Base-by-base conservation (phyloP, 768 basidiomycete genomes). In the Lentinula boryana region DNA sequence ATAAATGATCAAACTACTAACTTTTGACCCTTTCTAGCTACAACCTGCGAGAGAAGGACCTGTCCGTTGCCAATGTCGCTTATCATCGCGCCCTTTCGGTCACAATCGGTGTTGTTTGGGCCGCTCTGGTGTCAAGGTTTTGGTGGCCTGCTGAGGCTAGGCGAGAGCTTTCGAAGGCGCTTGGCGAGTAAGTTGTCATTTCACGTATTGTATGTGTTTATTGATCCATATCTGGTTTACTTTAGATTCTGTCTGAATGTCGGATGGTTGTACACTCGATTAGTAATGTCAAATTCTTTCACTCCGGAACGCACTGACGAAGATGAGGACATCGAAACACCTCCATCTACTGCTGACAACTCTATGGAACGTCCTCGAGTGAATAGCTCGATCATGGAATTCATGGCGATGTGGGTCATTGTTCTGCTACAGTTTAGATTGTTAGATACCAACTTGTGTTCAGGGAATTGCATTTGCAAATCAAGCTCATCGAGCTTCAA, bases 81-180 rank as follows among this genome's bases (percentile, higher is more conserved):
- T 76, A 82, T 35, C 84, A 88, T 67, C 88, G 97, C 51, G 88
- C 88, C 1, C 65, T 88, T 4, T 83, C 95, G 35, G 96, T 99
- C 18, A 89, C 81, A 0, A 81, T 82, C 6, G 97, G 96, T 7
- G 92, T 95, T 2, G 69, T 95, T 1, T 98, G 92, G 91, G 95
- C 95, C 0, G 83, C 87, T 3, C 74, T 98, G 53, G 86, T 97
- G 21, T 94, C 92, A 4, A 78, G 93, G 51, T 88, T 89, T 63
- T 94, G 95, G 91, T 98, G 95, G 96, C 97, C 97, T 1, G 84
- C 91, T 8, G 95, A 97, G 68, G 97, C 97, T 0, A 78, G 96
- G 50, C 78, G 90, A 43, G 96, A 98, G 72, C 77, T 99, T 4
- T 85, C 88, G 51, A 87, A 85, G 63, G 88, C 85, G 0, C 79